These are phyloP conservation scores for Pilaira anomala DNA, from an alignment of 192 early-diverging fungal species.

Conservation along the genomic window DNA sequence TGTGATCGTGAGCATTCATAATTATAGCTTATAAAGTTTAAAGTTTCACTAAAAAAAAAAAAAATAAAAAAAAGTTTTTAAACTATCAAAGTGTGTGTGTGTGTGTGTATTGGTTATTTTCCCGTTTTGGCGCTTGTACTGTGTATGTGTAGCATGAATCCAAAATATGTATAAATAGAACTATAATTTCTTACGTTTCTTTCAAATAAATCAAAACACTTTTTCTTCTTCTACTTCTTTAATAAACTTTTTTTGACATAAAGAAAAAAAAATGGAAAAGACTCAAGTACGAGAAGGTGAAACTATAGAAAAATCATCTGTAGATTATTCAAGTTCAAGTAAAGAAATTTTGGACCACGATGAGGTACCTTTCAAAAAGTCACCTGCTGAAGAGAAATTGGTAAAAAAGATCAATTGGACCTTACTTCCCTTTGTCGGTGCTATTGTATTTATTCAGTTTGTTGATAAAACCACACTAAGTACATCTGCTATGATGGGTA, in stretches of 20 bases:
- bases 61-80: too few relatives aligned
- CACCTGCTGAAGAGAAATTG: constrained; percentile 7
- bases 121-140: too few relatives aligned
- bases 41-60: too few relatives aligned
- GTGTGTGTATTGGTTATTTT: too few relatives aligned
- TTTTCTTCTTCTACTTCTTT: background rate
- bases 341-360: background rate
- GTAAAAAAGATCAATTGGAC: constrained; percentile 17
- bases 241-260: background rate
- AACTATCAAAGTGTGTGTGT: too few relatives aligned
- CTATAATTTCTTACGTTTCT: background rate
- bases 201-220: background rate
- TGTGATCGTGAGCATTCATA: too few relatives aligned
- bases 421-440: constrained; percentile 14
- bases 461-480: constrained; percentile 23
- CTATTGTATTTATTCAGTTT: constrained; percentile 29
- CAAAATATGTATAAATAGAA: too few relatives aligned
- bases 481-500: constrained; percentile 13
- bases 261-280: too few relatives aligned
- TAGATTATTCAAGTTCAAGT: background rate
- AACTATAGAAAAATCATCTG: background rate
- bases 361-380: background rate
- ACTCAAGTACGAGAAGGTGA: background rate
- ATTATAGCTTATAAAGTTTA: too few relatives aligned
- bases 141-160: too few relatives aligned